Evolutionary conservation across 73 alveolate species (phyloP), one percentile per base, ranked within the genome.

Genomic region (Tetrahymena thermophila): DNA sequence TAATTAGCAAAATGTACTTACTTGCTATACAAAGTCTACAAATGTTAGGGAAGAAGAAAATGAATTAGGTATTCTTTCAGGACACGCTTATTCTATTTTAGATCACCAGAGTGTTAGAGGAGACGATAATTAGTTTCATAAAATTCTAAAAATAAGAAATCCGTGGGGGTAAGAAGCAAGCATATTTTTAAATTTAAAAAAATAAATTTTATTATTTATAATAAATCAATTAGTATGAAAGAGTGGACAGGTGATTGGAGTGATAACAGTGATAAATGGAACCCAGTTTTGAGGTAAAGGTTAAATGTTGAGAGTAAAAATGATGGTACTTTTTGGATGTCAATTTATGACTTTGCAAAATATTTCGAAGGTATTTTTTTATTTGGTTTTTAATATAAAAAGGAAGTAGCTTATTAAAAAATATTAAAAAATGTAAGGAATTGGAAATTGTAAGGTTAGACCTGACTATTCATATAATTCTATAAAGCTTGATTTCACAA

Each of bases 241-340:
- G 99, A 98, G 93, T 98, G 99, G 99, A 96, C 96, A 21, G 99
- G 99, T 42, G 99, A 98, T 94, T 98, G 99, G 99, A 34, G 98
- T 93, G 99, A 97, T 84, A 94, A 96, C 43, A 97, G 98, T 58
- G 97, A 93, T 25, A 96, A 94, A 56, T 98, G 99, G 99, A 96
- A 97, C 23, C 93, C 97, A 43, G 94, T 96, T 94, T 85, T 96
- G 84, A 96, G 83, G 57, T 84, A 96, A 55, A 97, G 97, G 42
- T 95, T 96, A 34, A 89, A 94, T 37, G 94, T 94, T 83, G 97
- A 94, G 50, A 96, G 96, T 25, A 96, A 94, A 85, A 98, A 97
- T 96, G 99, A 98, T 93, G 99, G 99, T 16, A 97, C 97, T 55
- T 98, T 98, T 96, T 98, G 98, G 98, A 98, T 98, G 98, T 96